Base-by-base conservation (phyloP, 192 early-diverging fungal species). In the Neocallimastix lanati region DNA sequence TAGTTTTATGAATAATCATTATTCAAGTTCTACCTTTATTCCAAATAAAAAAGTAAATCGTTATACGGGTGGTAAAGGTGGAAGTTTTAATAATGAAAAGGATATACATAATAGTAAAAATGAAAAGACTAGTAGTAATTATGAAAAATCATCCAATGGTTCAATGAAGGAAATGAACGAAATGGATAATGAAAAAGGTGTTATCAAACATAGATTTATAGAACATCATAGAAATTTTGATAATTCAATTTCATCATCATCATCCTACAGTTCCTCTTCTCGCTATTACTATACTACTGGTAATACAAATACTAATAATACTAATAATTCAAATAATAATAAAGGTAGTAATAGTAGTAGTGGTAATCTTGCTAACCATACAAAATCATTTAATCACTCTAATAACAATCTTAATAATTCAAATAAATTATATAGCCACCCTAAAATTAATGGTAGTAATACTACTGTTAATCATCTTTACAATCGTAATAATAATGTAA, bases 251-350 rank as follows among this genome's bases (percentile, higher is more conserved):
- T 67, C 25, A n/a, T n/a, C 25, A 67, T 25, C 18, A 4, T 13
- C 14, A 2, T 50, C 14, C 21, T 50, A 14, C 18, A n/a, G n/a
- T 33, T 11, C 6, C 12, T 7, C 50, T 9, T 21, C 50, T 9
- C 50, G n/a, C 0, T n/a, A 50, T 50, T 21, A 67, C 9, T 67
- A 67, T 38, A 76, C 12, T n/a, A 21, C 83, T 30, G 81, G 84
- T 28, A 82, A 86, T 29, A 28, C 82, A 33, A 79, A 12, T 58
- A 85, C 77, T 77, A 80, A 78, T 21, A 80, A 77, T 33, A 78
- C 28, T 29, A 78, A 76, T n/a, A 78, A 36, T 13, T 76, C 36
- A 30, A 76, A 76, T 27, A 78, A 36, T 21, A 77, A 79, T 6
- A 29, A 67, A n/a, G 81, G 81, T 37, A 67, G 78, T 12, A 29